Evolutionary conservation across 257 asterid species (phyloP).

Genomic region (Solanum chilense): DNA sequence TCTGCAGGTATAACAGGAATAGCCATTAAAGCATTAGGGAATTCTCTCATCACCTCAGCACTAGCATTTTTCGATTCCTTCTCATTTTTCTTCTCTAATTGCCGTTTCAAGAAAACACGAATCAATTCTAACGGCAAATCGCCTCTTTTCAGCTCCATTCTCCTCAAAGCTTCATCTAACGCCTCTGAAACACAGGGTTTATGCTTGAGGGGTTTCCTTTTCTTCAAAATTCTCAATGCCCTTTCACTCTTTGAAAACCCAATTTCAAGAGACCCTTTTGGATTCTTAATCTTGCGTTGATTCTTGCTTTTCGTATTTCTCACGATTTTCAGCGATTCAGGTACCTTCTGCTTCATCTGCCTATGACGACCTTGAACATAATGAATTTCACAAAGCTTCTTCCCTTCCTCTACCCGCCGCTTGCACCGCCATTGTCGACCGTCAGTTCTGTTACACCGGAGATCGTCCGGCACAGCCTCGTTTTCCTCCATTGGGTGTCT

Average conservation of each 20-base stretch:
- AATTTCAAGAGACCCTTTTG: conserved; percentile 18
- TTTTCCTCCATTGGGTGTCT: conserved; percentile 13
- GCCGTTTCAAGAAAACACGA: conserved; percentile 70
- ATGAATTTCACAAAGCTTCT: conserved; percentile 84
- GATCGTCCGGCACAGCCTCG: conserved; percentile 67
- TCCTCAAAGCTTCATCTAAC: conserved; percentile 75
- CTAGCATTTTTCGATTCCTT: conserved; percentile 22
- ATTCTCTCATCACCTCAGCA: conserved; percentile 32
- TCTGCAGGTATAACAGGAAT: conserved; percentile 39
- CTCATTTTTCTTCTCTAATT: conserved; percentile 76
- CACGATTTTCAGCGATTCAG: conserved; percentile 78
- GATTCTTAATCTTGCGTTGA: conserved; percentile 12
- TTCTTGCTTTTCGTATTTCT: conserved; percentile 37
- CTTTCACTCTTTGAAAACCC: conserved; percentile 20
- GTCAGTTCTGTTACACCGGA: conserved; percentile 94
- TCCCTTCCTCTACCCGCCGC: conserved; percentile 66
- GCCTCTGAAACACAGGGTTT: conserved; percentile 53
- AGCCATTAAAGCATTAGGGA: conserved; percentile 85
- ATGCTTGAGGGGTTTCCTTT: conserved; percentile 21
- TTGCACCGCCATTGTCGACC: conserved; percentile 99
- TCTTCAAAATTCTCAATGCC: conserved; percentile 18
- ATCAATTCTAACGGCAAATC: conserved; percentile 85
- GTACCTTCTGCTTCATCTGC: conserved; percentile 70
- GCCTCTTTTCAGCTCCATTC: conserved; percentile 71
- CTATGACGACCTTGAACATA: conserved; percentile 81